Base-by-base conservation (phyloP, 164 flowering plant genomes). In the Vitis labrusca region DNA sequence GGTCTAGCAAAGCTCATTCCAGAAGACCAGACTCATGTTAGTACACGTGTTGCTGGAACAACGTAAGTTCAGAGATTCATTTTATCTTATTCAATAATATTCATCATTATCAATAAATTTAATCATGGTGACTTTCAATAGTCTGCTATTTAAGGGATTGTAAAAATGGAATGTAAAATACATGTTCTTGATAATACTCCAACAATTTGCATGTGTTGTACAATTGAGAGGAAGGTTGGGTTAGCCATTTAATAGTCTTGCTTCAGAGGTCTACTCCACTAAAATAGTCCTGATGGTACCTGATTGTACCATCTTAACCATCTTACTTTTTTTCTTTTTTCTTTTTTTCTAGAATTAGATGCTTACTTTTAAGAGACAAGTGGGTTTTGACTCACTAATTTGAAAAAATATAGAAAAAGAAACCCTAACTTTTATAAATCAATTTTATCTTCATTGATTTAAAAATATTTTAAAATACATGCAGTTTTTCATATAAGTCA, bases 11-110 rank as follows among this genome's bases (percentile, higher is more conserved):
- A 78, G 66, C 77, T 85, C 29, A 72, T 85, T 49, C 83, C 84
- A 30, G 54, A 64, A 50, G 58, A 75, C 64, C 7, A 71, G 75
- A 82, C 85, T n/a, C 88, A 85, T 74, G 61, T 85, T 51, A 85
- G 88, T 61, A 85, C 88, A 27, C 84, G 77, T 19, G 82, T 84
- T 64, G 87, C 87, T 5, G 87, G 87, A 61, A 84, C 87, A 63
- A 59, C 66, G 87, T 84, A 67, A 80, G 88, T 73, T 59, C 27
- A 19, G 15, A 11, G 44, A 58, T 48, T 55, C 16, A 19, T 50
- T 55, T 14, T 54, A 62, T 9, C 14, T 14, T 59, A 9, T 29
- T 5, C 49, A 52, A 12, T 59, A 5, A 60, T 15, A 12, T 29
- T 23, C 29, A 9, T 16, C 7, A 23, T 37, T n/a, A 23, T 27